Conservation (phyloP, 192 early-diverging fungal genomes). For the Coemansia sp. region DNA sequence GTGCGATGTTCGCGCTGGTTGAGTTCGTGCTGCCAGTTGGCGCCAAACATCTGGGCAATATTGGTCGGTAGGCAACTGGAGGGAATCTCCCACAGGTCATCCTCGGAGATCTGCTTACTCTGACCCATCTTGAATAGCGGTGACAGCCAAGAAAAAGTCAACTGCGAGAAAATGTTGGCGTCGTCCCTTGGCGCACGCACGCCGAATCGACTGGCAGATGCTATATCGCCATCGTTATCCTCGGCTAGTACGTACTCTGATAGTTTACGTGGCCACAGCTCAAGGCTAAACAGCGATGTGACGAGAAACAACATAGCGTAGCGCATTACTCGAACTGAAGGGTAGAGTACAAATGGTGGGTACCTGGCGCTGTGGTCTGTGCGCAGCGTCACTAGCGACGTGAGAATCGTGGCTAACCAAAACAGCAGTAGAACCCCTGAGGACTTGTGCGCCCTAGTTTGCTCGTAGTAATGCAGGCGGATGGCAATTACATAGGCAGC, state of each 20-base stretch:
- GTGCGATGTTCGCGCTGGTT: slow-evolving; percentile 31
- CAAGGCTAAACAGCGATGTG: slow-evolving; percentile 17
- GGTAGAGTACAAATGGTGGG: background rate
- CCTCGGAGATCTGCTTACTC: slow-evolving; percentile 68
- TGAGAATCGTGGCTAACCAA: slow-evolving; percentile 20
- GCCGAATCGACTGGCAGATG: slow-evolving; percentile 2
- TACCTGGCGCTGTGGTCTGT: slow-evolving; percentile 12
- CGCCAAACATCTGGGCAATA: slow-evolving; percentile 69
- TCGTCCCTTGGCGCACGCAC: slow-evolving; percentile 67
- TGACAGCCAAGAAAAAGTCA: slow-evolving; percentile 90
- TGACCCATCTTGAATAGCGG: slow-evolving; percentile 78
- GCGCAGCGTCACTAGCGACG: slow-evolving; percentile 27
- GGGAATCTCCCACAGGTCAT: slow-evolving; percentile 77
- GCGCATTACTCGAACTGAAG: slow-evolving; percentile 5
- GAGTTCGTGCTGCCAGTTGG: slow-evolving; percentile 72
- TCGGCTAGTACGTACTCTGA: slow-evolving; percentile 21
- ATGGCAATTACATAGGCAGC: slow-evolving; percentile 11
- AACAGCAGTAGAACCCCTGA: slow-evolving; percentile 32
- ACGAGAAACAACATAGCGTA: slow-evolving; percentile 12
- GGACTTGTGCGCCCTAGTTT: slow-evolving; percentile 17
- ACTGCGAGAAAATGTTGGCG: slow-evolving; percentile 80
- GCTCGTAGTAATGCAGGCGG: slow-evolving; percentile 30
- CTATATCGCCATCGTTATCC: background rate
- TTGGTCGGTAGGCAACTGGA: slow-evolving; percentile 60
- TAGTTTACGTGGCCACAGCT: slow-evolving; percentile 33